Percentiles rank a stretch among this genome's conserved stretches.
phyloP scores from a whole-genome alignment of 1,284 basidiomycete species.

The Volvariella volvacea region DNA sequence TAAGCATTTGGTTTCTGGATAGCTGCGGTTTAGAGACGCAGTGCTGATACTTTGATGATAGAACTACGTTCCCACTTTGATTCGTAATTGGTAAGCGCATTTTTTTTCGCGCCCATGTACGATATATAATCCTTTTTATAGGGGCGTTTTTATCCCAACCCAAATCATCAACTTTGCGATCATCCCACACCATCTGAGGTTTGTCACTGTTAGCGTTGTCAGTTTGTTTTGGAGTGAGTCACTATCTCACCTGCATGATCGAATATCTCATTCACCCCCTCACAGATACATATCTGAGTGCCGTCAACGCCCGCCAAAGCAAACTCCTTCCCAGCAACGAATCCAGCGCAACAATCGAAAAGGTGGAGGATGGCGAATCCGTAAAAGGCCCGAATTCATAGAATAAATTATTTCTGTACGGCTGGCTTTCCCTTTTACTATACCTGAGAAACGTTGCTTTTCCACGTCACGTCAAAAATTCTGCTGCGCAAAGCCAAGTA shows the following conservation, averaged over 20 bases:
- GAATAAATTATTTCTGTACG: no score
- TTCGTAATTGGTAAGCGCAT: constrained; percentile 61
- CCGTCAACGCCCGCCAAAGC: constrained; percentile 21
- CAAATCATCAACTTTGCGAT: constrained; percentile 80
- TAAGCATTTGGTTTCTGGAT: constrained; percentile 19
- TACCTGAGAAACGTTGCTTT: no score
- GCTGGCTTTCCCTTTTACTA: no score
- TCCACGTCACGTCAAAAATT: no score
- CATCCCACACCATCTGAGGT: constrained; percentile 75
- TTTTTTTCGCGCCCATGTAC: neutral
- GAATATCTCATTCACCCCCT: neutral
- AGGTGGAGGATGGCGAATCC: no score
- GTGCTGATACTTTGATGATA: constrained; percentile 15
- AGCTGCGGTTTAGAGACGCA: no score
- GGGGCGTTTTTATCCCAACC: constrained; percentile 74
- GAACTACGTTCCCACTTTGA: constrained; percentile 63
- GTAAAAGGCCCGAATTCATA: no score
- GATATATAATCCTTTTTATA: constrained; percentile 16
- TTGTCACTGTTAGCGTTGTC: constrained; percentile 71
- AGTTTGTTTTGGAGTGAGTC: constrained; percentile 82
- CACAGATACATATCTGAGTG: constrained; percentile 32
- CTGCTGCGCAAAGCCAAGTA: no score
- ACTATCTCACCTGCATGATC: constrained; percentile 12
- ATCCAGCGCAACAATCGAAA: no score
- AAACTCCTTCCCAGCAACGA: no score